phyloP scores from a whole-genome alignment of 768 basidiomycete genomes.

The Tephrocybe rancida region DNA sequence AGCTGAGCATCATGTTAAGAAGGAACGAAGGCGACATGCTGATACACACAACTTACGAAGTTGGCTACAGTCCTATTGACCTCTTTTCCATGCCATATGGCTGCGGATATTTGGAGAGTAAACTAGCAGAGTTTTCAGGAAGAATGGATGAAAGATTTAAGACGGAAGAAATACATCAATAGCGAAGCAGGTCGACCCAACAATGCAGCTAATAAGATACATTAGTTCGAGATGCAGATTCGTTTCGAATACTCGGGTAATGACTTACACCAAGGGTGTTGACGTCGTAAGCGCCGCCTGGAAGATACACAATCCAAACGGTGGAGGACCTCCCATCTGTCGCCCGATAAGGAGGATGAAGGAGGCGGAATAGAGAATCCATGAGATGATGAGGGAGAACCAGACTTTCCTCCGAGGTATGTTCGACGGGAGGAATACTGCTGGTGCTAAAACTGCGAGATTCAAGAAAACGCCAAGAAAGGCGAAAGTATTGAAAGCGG shows the following conservation, averaged over 20 bases:
- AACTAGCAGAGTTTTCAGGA: not conserved
- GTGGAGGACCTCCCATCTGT: conserved; percentile 1
- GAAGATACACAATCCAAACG: conserved; percentile 12
- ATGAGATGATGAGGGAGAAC: conserved; percentile 6
- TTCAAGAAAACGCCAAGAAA: not conserved
- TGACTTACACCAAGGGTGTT: conserved; percentile 4
- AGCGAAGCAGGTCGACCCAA: conserved; percentile 9
- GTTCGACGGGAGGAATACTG: not conserved
- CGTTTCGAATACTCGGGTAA: not conserved
- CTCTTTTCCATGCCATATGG: not conserved
- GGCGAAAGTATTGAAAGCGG: not conserved
- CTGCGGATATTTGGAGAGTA: not conserved
- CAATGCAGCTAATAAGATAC: conserved; percentile 4
- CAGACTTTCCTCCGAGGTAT: conserved; percentile 2
- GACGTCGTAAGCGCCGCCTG: conserved; percentile 7
- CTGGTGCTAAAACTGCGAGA: not conserved
- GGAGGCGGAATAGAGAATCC: conserved; percentile 7
- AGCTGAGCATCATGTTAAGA: not conserved
- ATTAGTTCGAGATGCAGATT: not conserved
- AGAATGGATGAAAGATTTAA: not conserved
- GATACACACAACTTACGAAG: not conserved
- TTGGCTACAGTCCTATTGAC: not conserved
- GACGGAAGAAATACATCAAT: conserved; percentile 2
- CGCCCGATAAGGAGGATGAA: conserved; percentile 8
- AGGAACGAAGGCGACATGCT: not conserved